phyloP scores from a whole-genome alignment of 2,329 filamentous ascomycete species.

The Aspergillus pseudonomiae region DNA sequence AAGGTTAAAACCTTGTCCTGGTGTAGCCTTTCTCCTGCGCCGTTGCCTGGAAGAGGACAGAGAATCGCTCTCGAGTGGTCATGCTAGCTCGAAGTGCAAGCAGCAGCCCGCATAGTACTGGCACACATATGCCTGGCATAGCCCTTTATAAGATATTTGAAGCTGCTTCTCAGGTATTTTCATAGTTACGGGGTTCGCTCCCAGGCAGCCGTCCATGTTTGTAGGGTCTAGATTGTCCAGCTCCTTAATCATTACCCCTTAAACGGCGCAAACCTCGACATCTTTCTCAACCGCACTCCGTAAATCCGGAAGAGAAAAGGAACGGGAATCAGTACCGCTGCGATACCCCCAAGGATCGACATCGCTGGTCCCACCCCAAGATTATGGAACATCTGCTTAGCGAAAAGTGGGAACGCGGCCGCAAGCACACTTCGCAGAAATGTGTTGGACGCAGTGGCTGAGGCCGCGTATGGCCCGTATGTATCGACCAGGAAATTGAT shows the following conservation, averaged over 20 bases:
- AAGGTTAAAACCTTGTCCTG: not conserved
- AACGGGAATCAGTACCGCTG: not conserved
- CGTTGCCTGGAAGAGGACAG: not conserved
- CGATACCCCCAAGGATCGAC: not conserved
- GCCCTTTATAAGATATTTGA: not conserved
- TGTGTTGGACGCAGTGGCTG: conserved; percentile 47
- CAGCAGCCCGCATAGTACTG: not conserved
- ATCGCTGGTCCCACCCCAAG: not conserved
- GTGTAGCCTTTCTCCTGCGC: not conserved
- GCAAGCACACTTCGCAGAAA: conserved; percentile 37
- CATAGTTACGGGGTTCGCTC: too few relatives aligned
- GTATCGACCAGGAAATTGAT: conserved; percentile 52
- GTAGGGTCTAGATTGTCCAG: not conserved
- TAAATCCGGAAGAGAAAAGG: not conserved
- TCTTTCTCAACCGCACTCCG: not conserved
- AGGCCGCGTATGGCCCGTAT: conserved; percentile 46
- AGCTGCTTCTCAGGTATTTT: not conserved
- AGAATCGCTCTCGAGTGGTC: not conserved
- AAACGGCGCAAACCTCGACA: not conserved
- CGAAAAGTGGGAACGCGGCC: not conserved
- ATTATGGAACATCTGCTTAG: not conserved
- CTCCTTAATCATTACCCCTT: not conserved
- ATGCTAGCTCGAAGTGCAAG: not conserved
- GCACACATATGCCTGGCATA: not conserved
- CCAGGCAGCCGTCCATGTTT: not conserved